Evolutionary conservation across 2,329 filamentous ascomycete species (phyloP), one percentile per base, ranked within the genome.

Genomic region (Epichloe festucae): DNA sequence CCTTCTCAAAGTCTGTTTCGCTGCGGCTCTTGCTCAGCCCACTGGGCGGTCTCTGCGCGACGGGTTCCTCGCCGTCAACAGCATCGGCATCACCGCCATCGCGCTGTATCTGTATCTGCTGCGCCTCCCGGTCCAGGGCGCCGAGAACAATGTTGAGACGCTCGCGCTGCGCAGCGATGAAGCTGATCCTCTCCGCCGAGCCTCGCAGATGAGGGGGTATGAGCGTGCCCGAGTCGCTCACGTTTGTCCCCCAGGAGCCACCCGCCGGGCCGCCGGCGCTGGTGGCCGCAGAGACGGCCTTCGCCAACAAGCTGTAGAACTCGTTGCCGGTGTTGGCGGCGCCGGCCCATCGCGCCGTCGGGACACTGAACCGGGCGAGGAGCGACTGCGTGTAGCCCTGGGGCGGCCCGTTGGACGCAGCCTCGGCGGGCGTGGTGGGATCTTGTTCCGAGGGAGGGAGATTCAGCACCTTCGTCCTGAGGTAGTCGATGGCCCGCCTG

Each of bases 1-100:
- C 87, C 65, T 88, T 87, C 62, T 95, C 89, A 62, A 96, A 96
- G 59, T 95, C 91, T 19, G 79, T 80, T 64, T 95, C 89, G 65
- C 87, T 94, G 56, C 82, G 82, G 62, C 87, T 91, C 70, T 91
- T 91, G 60, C 80, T 84, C 60, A 95, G 69, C 3, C 73, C 80
- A 65, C 72, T 72, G 54, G 71, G 65, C 34, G 69, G 71, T 49
- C 75, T 68, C 55, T 73, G 67, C 3, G 65, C 60, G 23, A 27
- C 23, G 19, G 62, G 59, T 15, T 65, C 63, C 3, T 67, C 64
- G 40, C 64, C 63, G 15, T 63, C 68, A 23, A 58, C 57, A 21
- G 41, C 68, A 23, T 58, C 57, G 17, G 60, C 63, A 53, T 19
- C 49, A 49, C 43, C 61, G 53, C 69, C 67, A 54, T 67, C 64